Evolutionary conservation across 306 rosid species (phyloP).

Genomic region (Aeschynomene evenia): DNA sequence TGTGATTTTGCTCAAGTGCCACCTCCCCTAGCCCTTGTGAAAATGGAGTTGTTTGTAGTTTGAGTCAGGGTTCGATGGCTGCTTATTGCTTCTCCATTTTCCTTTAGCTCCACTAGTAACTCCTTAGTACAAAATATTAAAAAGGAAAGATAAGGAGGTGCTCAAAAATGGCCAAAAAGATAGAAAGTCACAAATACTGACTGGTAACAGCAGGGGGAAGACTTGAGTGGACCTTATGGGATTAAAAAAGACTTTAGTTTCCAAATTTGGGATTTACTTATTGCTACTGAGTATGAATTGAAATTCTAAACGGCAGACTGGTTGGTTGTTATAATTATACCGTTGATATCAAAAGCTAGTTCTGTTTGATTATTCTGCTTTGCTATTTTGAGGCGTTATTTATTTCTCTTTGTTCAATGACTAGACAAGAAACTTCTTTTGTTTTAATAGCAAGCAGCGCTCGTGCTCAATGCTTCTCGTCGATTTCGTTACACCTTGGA

Average conservation of each 20-base stretch:
- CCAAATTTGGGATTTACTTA: background rate
- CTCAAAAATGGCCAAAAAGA: background rate
- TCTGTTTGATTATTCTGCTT: background rate
- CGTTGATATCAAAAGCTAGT: constrained; percentile 1
- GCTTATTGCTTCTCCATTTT: too few species aligned
- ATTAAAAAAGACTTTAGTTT: background rate
- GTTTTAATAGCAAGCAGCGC: constrained; percentile 78
- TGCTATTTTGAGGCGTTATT: background rate
- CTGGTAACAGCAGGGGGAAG: background rate
- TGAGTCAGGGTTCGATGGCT: too few species aligned
- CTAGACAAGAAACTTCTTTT: constrained; percentile 13
- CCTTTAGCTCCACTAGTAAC: too few species aligned
- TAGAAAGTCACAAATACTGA: background rate
- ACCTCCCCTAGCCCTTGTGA: too few species aligned
- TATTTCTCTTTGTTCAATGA: constrained; percentile 1
- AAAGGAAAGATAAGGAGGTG: background rate
- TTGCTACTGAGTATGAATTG: constrained; percentile 1
- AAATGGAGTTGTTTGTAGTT: too few species aligned
- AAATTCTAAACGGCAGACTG: background rate
- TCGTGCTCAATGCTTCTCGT: constrained; percentile 94
- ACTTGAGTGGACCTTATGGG: background rate
- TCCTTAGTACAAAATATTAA: too few species aligned
- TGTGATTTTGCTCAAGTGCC: too few species aligned
- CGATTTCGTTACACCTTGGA: constrained; percentile 95
- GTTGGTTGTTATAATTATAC: constrained; percentile 12